These are phyloP conservation scores for Hanseniaspora occidentalis DNA, from an alignment of 805 yeast genomes.

Conservation along the genomic window DNA sequence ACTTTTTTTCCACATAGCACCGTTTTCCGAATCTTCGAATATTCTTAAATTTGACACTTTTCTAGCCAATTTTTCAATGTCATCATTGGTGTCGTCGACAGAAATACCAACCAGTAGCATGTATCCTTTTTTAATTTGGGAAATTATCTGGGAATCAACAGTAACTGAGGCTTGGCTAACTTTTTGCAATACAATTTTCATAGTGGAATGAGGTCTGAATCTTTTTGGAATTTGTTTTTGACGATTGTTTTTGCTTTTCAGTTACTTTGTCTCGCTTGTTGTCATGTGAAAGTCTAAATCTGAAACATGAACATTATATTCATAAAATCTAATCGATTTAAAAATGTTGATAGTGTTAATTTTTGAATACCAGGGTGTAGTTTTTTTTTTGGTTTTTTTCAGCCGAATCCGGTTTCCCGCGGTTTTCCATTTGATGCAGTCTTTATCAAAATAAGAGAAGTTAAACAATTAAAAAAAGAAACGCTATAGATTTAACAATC, in stretches of 20 bases:
- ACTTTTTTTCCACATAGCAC: constrained; percentile 58
- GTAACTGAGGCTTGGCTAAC: constrained; percentile 84
- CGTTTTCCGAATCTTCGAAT: constrained; percentile 60
- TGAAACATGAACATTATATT: neutral
- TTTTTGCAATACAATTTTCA: constrained; percentile 86
- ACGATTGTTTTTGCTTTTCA: neutral
- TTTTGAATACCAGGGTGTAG: neutral
- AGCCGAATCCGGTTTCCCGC: too few relatives aligned
- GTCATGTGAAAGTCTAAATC: neutral
- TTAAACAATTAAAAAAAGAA: too few relatives aligned
- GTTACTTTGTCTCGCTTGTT: neutral
- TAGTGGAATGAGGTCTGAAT: constrained; percentile 20
- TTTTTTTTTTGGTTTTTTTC: neutral
- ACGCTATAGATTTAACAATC: too few relatives aligned
- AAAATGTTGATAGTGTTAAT: neutral
- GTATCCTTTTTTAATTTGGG: constrained; percentile 62
- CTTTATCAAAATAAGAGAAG: too few relatives aligned
- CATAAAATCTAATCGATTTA: too few relatives aligned
- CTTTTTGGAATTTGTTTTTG: neutral
- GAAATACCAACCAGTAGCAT: constrained; percentile 78
- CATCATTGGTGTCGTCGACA: constrained; percentile 62
- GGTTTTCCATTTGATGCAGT: too few relatives aligned
- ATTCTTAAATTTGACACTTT: constrained; percentile 55
- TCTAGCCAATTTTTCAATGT: constrained; percentile 53
- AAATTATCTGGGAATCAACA: constrained; percentile 58